These are phyloP conservation scores for Podila clonocystis DNA, from an alignment of 192 early-diverging fungal species.

Conservation along the genomic window DNA sequence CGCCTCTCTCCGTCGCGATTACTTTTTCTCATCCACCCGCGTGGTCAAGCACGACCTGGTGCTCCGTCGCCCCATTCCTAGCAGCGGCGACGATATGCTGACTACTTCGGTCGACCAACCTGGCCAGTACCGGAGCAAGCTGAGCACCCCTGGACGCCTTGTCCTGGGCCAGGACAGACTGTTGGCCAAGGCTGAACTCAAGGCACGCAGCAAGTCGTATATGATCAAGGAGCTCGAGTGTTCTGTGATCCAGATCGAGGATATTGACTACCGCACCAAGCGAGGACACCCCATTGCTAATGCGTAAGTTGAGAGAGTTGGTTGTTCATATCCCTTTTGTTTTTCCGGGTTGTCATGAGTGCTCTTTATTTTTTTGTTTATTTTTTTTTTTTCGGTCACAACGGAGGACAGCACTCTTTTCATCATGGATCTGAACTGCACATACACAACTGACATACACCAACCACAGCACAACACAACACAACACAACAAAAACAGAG, in stretches of 20 bases:
- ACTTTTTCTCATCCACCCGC: constrained; percentile 42
- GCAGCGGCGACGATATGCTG: constrained; percentile 12
- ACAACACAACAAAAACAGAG: no score
- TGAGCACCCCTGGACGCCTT: constrained; percentile 28
- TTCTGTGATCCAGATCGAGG: constrained; percentile 33
- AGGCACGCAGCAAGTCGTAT: constrained; percentile 38
- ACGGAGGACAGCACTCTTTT: neutral
- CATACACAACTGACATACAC: no score
- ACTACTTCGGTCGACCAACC: constrained; percentile 32
- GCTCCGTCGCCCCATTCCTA: constrained; percentile 31
- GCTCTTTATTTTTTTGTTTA: neutral
- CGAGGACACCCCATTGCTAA: constrained; percentile 3
- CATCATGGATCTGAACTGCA: no score
- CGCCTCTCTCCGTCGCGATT: constrained; percentile 34
- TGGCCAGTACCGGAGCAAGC: constrained; percentile 40
- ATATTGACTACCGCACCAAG: constrained; percentile 32
- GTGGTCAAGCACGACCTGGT: constrained; percentile 48
- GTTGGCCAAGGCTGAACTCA: constrained; percentile 24
- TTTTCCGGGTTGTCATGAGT: neutral
- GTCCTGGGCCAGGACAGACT: constrained; percentile 47
- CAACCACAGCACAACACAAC: no score
- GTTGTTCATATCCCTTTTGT: neutral
- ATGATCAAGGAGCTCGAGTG: constrained; percentile 50
- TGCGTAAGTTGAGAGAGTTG: constrained; percentile 17
- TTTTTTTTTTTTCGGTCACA: no score